These are phyloP conservation scores for Paradendryphiella salina DNA, from an alignment of 2,329 filamentous ascomycete genomes.

Conservation along the genomic window DNA sequence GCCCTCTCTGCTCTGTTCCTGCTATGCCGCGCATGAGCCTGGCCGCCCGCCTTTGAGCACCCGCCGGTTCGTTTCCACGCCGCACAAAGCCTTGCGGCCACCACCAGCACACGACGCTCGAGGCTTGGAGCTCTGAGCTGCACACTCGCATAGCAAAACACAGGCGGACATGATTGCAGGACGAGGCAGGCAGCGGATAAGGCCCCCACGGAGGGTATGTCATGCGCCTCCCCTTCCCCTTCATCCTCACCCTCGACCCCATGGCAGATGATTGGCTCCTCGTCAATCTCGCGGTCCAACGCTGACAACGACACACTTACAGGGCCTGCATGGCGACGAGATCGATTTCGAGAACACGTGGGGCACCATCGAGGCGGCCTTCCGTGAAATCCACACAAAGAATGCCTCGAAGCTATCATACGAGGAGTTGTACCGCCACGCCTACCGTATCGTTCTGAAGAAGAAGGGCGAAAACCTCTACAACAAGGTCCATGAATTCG, in stretches of 20 bases:
- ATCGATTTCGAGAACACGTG: conserved; percentile 87
- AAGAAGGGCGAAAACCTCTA: conserved; percentile 85
- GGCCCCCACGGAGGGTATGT: conserved; percentile 69
- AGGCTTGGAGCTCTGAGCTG: background rate
- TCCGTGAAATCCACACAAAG: conserved; percentile 87
- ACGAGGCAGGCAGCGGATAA: conserved; percentile 64
- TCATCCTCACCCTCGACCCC: conserved; percentile 3
- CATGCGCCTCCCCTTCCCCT: conserved; percentile 8
- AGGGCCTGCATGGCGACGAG: conserved; percentile 64
- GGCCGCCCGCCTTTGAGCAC: background rate
- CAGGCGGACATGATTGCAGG: conserved; percentile 54
- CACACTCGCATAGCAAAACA: background rate
- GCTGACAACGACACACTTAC: conserved; percentile 20
- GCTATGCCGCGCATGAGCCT: background rate
- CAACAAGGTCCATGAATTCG: conserved; percentile 75
- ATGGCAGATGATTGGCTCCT: background rate
- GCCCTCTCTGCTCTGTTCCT: background rate
- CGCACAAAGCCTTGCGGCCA: background rate
- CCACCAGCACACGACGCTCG: background rate
- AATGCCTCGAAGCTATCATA: conserved; percentile 90
- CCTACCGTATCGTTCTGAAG: conserved; percentile 90
- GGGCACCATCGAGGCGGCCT: conserved; percentile 73
- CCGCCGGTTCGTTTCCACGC: background rate
- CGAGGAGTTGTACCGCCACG: conserved; percentile 90
- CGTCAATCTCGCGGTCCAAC: background rate